Conservation (phyloP, 75 land plant species). For the Larix kaempferi region DNA sequence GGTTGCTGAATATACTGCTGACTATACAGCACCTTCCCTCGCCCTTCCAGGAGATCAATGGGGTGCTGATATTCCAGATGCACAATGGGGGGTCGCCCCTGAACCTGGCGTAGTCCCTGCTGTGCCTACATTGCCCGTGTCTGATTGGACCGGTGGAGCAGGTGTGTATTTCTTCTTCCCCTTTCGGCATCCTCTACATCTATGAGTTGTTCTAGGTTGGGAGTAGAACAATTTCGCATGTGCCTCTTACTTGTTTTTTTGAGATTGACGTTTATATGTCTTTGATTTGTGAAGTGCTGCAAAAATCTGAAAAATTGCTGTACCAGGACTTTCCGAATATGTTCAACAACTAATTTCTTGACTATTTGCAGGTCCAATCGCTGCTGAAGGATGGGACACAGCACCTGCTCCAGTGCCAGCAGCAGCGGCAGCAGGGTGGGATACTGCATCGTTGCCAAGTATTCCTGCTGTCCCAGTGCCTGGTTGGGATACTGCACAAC, state of each 20-base stretch:
- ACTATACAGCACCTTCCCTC: conserved; percentile 10
- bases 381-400: conserved; percentile 22
- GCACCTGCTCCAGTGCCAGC: conserved; percentile 17
- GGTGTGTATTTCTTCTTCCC: conserved; percentile 11
- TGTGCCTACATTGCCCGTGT: conserved; percentile 15
- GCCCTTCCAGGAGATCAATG: conserved; percentile 17
- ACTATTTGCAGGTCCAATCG: conserved; percentile 2
- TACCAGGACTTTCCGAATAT: not conserved
- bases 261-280: not conserved
- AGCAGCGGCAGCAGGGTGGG: conserved; percentile 15
- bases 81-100: conserved; percentile 11
- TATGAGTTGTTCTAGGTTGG: not conserved
- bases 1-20: conserved; percentile 15
- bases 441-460: conserved; percentile 3
- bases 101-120: conserved; percentile 15
- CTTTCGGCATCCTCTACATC: not conserved
- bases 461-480: conserved; percentile 2
- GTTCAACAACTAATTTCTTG: not conserved
- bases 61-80: conserved; percentile 11
- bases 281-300: not conserved
- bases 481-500: conserved; percentile 23
- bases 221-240: not conserved
- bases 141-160: conserved; percentile 22
- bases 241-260: not conserved
- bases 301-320: conserved; percentile 11